Evolutionary conservation across 495 filamentous ascomycete genomes (phyloP).

Genomic region (Tetracladium setigerum): DNA sequence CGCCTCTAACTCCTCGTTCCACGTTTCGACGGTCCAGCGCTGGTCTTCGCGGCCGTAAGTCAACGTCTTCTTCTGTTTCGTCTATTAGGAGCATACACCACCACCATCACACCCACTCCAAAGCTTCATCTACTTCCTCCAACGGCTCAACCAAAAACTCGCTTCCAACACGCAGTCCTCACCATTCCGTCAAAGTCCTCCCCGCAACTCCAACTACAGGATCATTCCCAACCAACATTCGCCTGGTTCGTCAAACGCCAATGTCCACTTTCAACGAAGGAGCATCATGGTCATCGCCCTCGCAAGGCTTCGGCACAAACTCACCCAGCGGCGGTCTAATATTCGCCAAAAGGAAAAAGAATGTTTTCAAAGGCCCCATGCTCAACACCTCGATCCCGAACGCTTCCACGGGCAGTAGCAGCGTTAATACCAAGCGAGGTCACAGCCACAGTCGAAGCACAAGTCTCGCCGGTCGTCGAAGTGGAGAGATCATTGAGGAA

Average conservation of each 20-base stretch:
- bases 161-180: constrained; percentile 60
- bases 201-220: constrained; percentile 80
- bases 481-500: constrained; percentile 77
- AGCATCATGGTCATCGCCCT: constrained; percentile 23
- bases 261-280: constrained; percentile 46
- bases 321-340: constrained; percentile 58
- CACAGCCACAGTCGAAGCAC: constrained; percentile 40
- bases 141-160: constrained; percentile 63
- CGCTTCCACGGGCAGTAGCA: constrained; percentile 23
- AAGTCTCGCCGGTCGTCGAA: constrained; percentile 45
- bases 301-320: constrained; percentile 14
- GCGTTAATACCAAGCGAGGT: constrained; percentile 26
- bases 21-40: constrained; percentile 40
- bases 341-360: constrained; percentile 86
- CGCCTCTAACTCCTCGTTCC: constrained; percentile 80
- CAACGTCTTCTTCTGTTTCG: constrained; percentile 91
- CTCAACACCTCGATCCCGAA: constrained; percentile 47
- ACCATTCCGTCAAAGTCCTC: constrained; percentile 87
- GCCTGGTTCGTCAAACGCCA: constrained; percentile 60
- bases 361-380: constrained; percentile 83
- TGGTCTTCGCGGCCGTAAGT: constrained; percentile 84
- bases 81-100: constrained; percentile 90
- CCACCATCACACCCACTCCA: constrained; percentile 87
- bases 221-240: constrained; percentile 79
- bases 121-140: constrained; percentile 89